Percentiles rank a stretch among this genome's conserved stretches.
phyloP scores from a whole-genome alignment of 179 eudicot genomes.

The Amaranthus tricolor region DNA sequence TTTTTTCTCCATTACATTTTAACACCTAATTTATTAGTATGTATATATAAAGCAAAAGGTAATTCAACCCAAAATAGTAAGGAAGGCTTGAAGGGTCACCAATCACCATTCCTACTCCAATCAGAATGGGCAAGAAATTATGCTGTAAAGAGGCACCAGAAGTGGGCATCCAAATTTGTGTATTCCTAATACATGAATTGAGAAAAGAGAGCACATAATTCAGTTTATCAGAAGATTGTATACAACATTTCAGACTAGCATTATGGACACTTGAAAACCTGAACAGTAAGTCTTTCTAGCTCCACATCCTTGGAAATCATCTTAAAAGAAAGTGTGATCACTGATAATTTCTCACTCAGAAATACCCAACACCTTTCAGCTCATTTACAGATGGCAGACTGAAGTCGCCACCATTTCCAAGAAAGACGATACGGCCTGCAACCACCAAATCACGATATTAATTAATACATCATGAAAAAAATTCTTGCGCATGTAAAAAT shows the following conservation, averaged over 20 bases:
- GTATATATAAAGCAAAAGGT: too few species aligned
- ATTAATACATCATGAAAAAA: neutral
- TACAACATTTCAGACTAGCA: constrained; percentile 1
- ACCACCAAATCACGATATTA: neutral
- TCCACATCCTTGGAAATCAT: neutral
- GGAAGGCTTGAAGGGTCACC: too few species aligned
- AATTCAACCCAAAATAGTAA: too few species aligned
- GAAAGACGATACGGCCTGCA: constrained; percentile 62
- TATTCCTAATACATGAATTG: neutral
- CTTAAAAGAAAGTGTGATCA: neutral
- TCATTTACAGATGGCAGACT: constrained; percentile 34
- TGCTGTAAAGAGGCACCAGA: too few species aligned
- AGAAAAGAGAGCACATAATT: neutral
- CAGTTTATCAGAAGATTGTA: constrained; percentile 12
- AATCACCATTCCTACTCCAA: too few species aligned
- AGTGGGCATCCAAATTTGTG: neutral
- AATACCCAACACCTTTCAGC: constrained; percentile 64
- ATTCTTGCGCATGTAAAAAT: too few species aligned
- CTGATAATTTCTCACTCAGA: constrained; percentile 18
- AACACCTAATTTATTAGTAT: too few species aligned
- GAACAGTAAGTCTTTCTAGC: neutral
- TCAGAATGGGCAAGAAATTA: too few species aligned
- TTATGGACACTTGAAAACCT: neutral
- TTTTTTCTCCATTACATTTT: too few species aligned
- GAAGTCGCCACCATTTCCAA: constrained; percentile 51